These are phyloP conservation scores for Candida piceae DNA, from an alignment of 805 yeast genomes.

Conservation along the genomic window DNA sequence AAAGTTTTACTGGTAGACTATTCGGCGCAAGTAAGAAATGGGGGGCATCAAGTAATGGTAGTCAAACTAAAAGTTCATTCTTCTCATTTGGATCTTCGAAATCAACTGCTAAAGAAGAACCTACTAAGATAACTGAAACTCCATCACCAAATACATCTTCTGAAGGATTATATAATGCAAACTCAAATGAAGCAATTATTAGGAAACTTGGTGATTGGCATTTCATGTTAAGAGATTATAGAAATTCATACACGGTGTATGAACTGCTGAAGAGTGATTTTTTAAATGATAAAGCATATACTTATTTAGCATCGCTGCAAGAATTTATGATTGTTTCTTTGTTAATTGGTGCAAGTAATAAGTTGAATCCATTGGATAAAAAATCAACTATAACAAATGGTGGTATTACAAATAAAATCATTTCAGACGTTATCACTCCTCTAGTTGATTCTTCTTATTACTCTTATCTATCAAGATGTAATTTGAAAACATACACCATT, in stretches of 20 bases:
- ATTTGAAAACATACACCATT: conserved; percentile 63
- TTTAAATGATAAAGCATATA: conserved; percentile 73
- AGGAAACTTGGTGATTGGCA: conserved; percentile 91
- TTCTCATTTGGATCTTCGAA: background rate
- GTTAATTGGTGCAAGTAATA: conserved; percentile 51
- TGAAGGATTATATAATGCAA: conserved; percentile 55
- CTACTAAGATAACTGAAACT: conserved; percentile 3
- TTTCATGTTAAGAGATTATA: conserved; percentile 84
- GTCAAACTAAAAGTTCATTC: too few relatives aligned
- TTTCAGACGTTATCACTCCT: conserved; percentile 52
- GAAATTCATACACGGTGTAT: conserved; percentile 76
- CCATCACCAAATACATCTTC: conserved; percentile 29
- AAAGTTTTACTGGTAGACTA: conserved; percentile 68
- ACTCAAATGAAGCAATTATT: conserved; percentile 65
- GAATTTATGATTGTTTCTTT: conserved; percentile 80
- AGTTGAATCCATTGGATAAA: conserved; percentile 37
- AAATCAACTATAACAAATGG: conserved; percentile 22
- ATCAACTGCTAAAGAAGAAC: background rate
- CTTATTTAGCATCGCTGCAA: conserved; percentile 74
- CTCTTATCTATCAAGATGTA: conserved; percentile 68
- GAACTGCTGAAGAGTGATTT: conserved; percentile 79
- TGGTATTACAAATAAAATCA: conserved; percentile 39
- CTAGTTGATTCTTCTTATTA: conserved; percentile 68
- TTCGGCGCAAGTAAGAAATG: conserved; percentile 60
- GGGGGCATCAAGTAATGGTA: conserved; percentile 32